Evolutionary conservation across 129 eudicot species (phyloP), one percentile per base, ranked within the genome.

Genomic region (Apium graveolens): DNA sequence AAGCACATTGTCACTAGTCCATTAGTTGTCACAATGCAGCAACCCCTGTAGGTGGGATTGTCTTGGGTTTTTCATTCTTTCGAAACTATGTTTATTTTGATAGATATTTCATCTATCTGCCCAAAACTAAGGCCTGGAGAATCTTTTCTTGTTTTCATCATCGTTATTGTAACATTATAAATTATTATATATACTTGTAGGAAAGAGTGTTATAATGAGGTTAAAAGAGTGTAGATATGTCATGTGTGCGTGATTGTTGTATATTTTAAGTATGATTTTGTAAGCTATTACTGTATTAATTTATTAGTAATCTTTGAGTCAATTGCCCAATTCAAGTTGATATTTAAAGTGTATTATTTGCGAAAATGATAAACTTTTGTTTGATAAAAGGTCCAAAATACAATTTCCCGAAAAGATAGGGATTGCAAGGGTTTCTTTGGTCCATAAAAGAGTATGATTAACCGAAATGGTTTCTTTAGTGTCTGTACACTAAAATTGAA

Each of bases 11-110:
- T 91, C 42, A 90, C 84, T 9, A 95, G 98, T 87, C 96, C 92
- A 14, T 29, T 95, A 70, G 92, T 91, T 34, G 93, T 91, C 53
- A 90, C 98, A 65, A 84, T 91, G 96, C 97, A 94, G 81, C 85
- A 90, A 77, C 96, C 97, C 42, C 82, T 93, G 53, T 72, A 72
- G 76, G 16, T 24, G 7, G 7, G 16, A 11, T 70, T 34, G 21
- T 70, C 24, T 34, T 13, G 21, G 18, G n/a, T 72, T 7, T n/a
- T 72, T 72, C 5, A 3, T 39, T 72, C 16, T 24, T 0, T 42
- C 14, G 8, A 42, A 37, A 70, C 7, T 11, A 72, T 11, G 76
- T 24, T 72, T 21, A 70, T 70, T 38, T 70, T 24, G 53, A 41
- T 72, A 42, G 53, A 72, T 24, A 21, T 38, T 20, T 71, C 75